These are phyloP conservation scores for Aspergillus sparsus DNA, from an alignment of 495 filamentous ascomycete species.

Conservation along the genomic window DNA sequence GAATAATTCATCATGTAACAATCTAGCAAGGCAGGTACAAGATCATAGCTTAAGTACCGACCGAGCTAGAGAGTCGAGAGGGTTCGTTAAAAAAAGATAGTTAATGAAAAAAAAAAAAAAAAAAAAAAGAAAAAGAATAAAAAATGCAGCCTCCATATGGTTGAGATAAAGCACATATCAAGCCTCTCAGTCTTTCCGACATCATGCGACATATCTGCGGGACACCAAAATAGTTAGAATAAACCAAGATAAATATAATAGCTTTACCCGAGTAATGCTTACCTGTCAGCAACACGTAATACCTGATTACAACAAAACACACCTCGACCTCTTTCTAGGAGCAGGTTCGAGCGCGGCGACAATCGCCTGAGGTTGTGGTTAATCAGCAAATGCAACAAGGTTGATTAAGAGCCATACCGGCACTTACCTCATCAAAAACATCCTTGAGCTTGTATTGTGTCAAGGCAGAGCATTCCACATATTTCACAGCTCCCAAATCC, in stretches of 20 bases:
- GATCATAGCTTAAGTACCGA: slow-evolving; percentile 11
- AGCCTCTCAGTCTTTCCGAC: slow-evolving; percentile 19
- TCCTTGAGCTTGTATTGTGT: slow-evolving; percentile 99
- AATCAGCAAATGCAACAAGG: slow-evolving; percentile 8
- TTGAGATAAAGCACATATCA: slow-evolving; percentile 20
- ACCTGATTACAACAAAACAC: slow-evolving; percentile 43
- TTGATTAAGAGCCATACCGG: slow-evolving; percentile 16
- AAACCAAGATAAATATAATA: not conserved
- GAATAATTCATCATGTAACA: slow-evolving; percentile 12
- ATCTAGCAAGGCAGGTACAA: slow-evolving; percentile 11
- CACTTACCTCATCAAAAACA: slow-evolving; percentile 94
- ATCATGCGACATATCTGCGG: slow-evolving; percentile 26
- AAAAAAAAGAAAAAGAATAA: slow-evolving; percentile 11
- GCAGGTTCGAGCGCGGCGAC: slow-evolving; percentile 89
- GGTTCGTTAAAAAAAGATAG: slow-evolving; percentile 22
- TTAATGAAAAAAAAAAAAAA: slow-evolving; percentile 29
- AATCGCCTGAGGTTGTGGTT: slow-evolving; percentile 62
- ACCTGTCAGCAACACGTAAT: slow-evolving; percentile 24
- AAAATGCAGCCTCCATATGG: slow-evolving; percentile 15
- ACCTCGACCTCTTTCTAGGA: slow-evolving; percentile 62
- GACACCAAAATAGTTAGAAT: slow-evolving; percentile 6
- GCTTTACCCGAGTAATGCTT: slow-evolving; percentile 19
- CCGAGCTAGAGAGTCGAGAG: slow-evolving; percentile 16
- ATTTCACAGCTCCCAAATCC: slow-evolving; percentile 94
- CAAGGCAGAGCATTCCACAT: slow-evolving; percentile 96